A percentile compares a stretch with the other conserved stretches of the same genome.
Conservation (phyloP, 2,329 filamentous ascomycete genomes). For the Ramularia endophylla region DNA sequence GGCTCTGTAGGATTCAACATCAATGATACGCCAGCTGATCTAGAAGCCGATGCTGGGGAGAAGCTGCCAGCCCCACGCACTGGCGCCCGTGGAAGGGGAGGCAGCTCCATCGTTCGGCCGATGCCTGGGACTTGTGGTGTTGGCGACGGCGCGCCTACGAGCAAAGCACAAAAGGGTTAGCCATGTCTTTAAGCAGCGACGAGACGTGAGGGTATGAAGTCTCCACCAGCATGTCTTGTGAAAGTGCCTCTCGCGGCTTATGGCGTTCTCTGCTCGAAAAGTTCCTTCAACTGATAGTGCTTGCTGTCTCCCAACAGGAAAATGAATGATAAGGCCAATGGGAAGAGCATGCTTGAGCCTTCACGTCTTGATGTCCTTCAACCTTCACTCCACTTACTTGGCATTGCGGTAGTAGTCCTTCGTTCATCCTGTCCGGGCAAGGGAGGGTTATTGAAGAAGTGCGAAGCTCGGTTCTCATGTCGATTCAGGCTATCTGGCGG, state of each 20-base stretch:
- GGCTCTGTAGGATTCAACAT: slow-evolving; percentile 40
- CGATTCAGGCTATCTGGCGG: slow-evolving; percentile 19
- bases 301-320: no score
- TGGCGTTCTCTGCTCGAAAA: no score
- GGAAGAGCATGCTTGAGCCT: no score
- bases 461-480: slow-evolving; percentile 12
- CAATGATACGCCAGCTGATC: slow-evolving; percentile 39
- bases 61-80: slow-evolving; percentile 16
- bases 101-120: slow-evolving; percentile 25
- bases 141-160: slow-evolving; percentile 7
- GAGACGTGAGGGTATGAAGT: no score
- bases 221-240: no score
- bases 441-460: not conserved
- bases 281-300: no score
- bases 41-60: slow-evolving; percentile 20
- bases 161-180: not conserved
- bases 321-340: no score
- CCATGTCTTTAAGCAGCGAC: no score
- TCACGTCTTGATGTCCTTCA: not conserved
- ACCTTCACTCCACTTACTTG: no score
- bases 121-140: slow-evolving; percentile 10
- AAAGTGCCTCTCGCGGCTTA: no score
- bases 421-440: no score
- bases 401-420: no score
- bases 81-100: slow-evolving; percentile 24